Base-by-base conservation (phyloP, 805 yeast genomes). In the Candida rishiriensis region DNA sequence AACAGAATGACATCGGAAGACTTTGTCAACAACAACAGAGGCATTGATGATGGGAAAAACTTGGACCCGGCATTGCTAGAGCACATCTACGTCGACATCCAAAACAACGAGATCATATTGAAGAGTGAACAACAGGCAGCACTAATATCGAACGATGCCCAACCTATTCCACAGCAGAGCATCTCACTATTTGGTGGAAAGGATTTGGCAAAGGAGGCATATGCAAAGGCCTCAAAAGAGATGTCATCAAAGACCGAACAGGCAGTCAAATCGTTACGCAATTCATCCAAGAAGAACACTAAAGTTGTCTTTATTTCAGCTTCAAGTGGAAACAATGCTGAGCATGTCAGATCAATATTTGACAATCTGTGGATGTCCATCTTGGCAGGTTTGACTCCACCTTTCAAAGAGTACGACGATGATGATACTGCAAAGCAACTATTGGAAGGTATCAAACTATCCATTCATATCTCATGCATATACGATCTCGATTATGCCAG, bases 321-420 rank as follows among this genome's bases (percentile, higher is more conserved):
- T 0, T 49, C 51, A 35, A 78, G 89, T 2, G 39, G 38, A n/a
- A 54, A 51, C 31, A 91, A 86, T 57, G 78, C 86, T 13, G 95
- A 88, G 54, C 97, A 91, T 60, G 96, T 91, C 13, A 84, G 78
- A 60, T 90, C 97, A 1, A 87, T 95, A 59, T 91, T 93, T 66
- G 97, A 91, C 56, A 88, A 88, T 14, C 69, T 86, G 36, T 93
- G 99, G 99, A 90, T 95, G 97, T 88, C 97, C 0, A 78, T 93
- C 39, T 72, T 93, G 52, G 98, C 98, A 7, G 97, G 95, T 0
- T 72, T 93, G 40, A 89, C 97, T 0, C 91, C 95, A 3, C 95
- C 97, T 6, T 89, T 90, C 70, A 88, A 85, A 59, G 97, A 88
- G 43, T 82, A 84, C 50, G 89, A 86, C 53, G 93, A 87, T 53